Evolutionary conservation across 495 filamentous ascomycete species (phyloP), one percentile per base, ranked within the genome.

Genomic region (Penicillium coffeae): DNA sequence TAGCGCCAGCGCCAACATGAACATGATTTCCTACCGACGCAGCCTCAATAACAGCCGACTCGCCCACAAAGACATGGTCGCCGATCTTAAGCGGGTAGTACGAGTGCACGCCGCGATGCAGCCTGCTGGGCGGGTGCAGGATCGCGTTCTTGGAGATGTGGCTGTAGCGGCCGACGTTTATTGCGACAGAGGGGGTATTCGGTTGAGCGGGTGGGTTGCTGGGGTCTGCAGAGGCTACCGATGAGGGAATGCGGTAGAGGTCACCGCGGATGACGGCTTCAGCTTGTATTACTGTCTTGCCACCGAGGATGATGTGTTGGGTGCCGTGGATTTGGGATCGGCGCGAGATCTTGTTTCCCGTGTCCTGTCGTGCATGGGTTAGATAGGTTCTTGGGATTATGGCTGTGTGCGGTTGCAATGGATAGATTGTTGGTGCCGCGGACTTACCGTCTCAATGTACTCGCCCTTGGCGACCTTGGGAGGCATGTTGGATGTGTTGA

Each of bases 261-360:
- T 98, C 94, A 35, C 92, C 93, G 37, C 93, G 86, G 61, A 98
- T 90, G 59, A 89, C 87, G 54, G 86, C 91, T 59, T 94, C 88
- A 46, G 89, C 84, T 70, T 90, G 85, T 62, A 98, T 94, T 55
- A 96, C 88, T 8, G 89, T 93, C 69, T 92, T 94, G 48, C 93
- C 93, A 55, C 89, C 92, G 12, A 98, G 88, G 69, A 95, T 95
- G 66, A 98, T 96, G 72, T 97, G 92, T 50, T 92, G 89, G 20
- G 90, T 95, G 60, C 93, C 93, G 65, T 95, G 84, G 54, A 98
- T 87, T 58, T 85, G 82, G 42, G 86, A 84, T 42, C 88, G 88
- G 57, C 93, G 89, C 30, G 91, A 92, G 55, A 98, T 91, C 76
- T 96, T 96, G 79, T 98, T 98, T 53, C 93, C 93, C 21, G 90